phyloP scores from a whole-genome alignment of 768 basidiomycete species.

The Naematelia encephala region DNA sequence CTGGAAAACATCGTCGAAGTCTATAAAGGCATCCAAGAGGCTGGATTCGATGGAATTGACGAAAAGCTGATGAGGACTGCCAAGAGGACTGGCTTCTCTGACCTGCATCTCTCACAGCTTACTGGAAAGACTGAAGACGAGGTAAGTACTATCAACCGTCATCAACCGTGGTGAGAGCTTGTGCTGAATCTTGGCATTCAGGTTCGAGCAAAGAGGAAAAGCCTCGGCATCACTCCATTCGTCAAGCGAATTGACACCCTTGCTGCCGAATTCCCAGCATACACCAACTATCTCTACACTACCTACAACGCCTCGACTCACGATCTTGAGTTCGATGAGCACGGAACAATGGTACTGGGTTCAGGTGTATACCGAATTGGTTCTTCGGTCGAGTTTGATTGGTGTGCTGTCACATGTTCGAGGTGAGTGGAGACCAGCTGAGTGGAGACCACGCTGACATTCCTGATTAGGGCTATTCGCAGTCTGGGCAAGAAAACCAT shows the following conservation, averaged over 20 bases:
- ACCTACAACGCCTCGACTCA: conserved; percentile 97
- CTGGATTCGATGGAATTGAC: conserved; percentile 66
- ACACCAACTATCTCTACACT: conserved; percentile 99
- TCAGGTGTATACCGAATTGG: conserved; percentile 98
- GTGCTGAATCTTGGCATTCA: neutral
- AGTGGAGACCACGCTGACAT: no score
- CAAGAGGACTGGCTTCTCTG: conserved; percentile 94
- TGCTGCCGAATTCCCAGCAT: conserved; percentile 96
- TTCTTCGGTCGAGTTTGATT: conserved; percentile 98
- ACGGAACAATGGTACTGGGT: conserved; percentile 99
- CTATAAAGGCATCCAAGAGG: conserved; percentile 67
- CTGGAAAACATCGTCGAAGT: conserved; percentile 97
- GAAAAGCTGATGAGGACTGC: conserved; percentile 76
- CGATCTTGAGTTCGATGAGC: conserved; percentile 90
- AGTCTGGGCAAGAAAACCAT: conserved; percentile 91
- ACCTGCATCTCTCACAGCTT: conserved; percentile 83
- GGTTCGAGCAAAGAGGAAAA: conserved; percentile 82
- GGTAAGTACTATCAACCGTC: conserved; percentile 1
- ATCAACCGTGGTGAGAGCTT: neutral
- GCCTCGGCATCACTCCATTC: conserved; percentile 83
- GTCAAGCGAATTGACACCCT: conserved; percentile 99
- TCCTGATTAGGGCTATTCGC: conserved; percentile 65
- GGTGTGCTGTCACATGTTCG: conserved; percentile 99
- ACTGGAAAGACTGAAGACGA: conserved; percentile 67
- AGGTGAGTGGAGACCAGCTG: no score